phyloP scores from a whole-genome alignment of 179 eudicot genomes.

The Dionaea muscipula region DNA sequence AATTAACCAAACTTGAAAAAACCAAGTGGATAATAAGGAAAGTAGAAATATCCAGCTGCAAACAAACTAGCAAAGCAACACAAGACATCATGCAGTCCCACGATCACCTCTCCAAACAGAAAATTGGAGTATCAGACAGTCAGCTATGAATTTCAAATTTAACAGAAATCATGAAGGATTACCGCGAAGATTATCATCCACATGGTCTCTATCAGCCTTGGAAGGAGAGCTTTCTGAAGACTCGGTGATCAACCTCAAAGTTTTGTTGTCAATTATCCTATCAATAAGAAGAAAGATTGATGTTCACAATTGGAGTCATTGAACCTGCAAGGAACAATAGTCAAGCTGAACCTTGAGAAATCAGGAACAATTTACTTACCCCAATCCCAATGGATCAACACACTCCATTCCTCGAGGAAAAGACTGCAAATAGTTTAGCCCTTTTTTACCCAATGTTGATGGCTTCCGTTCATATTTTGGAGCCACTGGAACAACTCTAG shows the following conservation, averaged over 20 bases:
- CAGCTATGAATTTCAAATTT: too few species aligned
- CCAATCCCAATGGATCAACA: constrained; percentile 91
- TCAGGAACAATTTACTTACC: constrained; percentile 35
- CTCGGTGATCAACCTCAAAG: constrained; percentile 60
- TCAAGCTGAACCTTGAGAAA: neutral
- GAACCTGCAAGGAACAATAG: neutral
- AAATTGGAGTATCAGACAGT: too few species aligned
- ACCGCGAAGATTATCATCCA: constrained; percentile 66
- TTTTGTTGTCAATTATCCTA: constrained; percentile 77
- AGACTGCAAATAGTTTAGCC: constrained; percentile 59
- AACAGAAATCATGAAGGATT: constrained; percentile 9
- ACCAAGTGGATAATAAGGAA: neutral
- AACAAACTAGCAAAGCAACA: neutral
- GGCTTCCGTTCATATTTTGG: constrained; percentile 53
- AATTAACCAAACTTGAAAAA: neutral
- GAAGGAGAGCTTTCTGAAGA: constrained; percentile 48
- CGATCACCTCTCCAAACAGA: too few species aligned
- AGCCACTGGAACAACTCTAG: constrained; percentile 54
- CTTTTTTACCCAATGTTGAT: constrained; percentile 41
- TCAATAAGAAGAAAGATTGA: constrained; percentile 9
- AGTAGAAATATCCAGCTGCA: neutral
- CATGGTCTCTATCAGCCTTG: constrained; percentile 31
- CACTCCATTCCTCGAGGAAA: constrained; percentile 97
- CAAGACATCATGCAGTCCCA: too few species aligned
- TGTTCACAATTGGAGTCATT: constrained; percentile 12